These are phyloP conservation scores for Globisporangium rhizosaccharum DNA, from an alignment of 352 stramenopile species.

Conservation along the genomic window DNA sequence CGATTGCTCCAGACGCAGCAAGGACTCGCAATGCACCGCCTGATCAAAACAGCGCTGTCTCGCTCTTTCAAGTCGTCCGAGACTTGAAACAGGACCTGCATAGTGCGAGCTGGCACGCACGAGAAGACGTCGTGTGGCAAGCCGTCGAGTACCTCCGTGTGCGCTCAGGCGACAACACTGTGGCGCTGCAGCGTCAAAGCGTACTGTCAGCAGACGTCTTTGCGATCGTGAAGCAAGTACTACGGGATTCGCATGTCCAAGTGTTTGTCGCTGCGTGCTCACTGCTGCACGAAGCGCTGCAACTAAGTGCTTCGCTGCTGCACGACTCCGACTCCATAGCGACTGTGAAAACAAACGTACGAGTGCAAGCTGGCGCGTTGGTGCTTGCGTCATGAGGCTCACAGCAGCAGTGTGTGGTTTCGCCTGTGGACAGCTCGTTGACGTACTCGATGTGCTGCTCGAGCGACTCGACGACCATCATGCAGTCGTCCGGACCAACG, in stretches of 20 bases:
- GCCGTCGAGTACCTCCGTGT: slow-evolving; percentile 9
- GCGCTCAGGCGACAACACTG: too few species aligned
- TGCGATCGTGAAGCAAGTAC: slow-evolving; percentile 4
- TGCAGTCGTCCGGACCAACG: slow-evolving; percentile 23
- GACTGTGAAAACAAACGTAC: slow-evolving; percentile 1
- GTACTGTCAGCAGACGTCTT: slow-evolving; percentile 7
- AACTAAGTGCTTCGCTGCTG: not conserved
- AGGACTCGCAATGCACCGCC: too few species aligned
- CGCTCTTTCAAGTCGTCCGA: not conserved
- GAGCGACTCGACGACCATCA: slow-evolving; percentile 21
- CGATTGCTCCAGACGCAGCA: too few species aligned
- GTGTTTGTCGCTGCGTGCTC: slow-evolving; percentile 25
- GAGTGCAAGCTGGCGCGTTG: not conserved
- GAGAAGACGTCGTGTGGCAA: slow-evolving; percentile 26
- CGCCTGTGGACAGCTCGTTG: slow-evolving; percentile 6
- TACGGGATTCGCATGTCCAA: slow-evolving; percentile 16
- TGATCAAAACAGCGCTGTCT: not conserved
- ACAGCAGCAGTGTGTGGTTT: not conserved
- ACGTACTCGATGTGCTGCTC: slow-evolving; percentile 10
- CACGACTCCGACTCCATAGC: not conserved
- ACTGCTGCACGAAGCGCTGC: slow-evolving; percentile 11
- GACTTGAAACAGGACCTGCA: slow-evolving; percentile 1
- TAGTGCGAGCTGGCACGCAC: slow-evolving; percentile 14
- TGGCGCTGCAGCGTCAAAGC: too few species aligned
- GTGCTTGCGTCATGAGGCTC: not conserved